Conservation (phyloP, 306 rosid genomes). For the Gynostemma pentaphyllum region DNA sequence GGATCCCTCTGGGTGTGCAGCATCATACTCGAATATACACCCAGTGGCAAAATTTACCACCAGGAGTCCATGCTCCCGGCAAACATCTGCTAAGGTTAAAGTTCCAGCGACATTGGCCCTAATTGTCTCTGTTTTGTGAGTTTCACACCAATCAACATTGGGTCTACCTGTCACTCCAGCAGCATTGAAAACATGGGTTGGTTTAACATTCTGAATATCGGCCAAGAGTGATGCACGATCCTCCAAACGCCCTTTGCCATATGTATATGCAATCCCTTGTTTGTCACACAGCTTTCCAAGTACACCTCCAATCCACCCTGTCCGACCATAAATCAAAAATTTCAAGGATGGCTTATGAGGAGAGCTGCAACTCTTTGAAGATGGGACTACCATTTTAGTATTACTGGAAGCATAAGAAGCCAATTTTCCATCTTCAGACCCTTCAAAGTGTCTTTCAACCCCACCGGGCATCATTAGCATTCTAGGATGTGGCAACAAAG, state of each 20-base stretch:
- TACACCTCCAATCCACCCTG: slow-evolving; percentile 21
- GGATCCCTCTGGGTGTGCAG: slow-evolving; percentile 53
- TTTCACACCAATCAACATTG: slow-evolving; percentile 18
- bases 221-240: slow-evolving; percentile 19
- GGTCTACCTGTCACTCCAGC: slow-evolving; percentile 22
- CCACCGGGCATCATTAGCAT: slow-evolving; percentile 31
- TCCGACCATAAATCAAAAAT: slow-evolving; percentile 35
- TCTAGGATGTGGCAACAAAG: slow-evolving; percentile 46
- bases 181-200: slow-evolving; percentile 46
- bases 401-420: slow-evolving; percentile 11
- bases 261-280: slow-evolving; percentile 29
- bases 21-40: slow-evolving; percentile 55
- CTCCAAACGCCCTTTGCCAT: slow-evolving; percentile 23
- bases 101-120: slow-evolving; percentile 19
- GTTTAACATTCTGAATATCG: slow-evolving; percentile 24
- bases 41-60: slow-evolving; percentile 64
- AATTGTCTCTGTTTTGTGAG: slow-evolving; percentile 25
- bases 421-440: background rate
- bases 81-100: slow-evolving; percentile 32
- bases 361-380: slow-evolving; percentile 8
- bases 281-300: slow-evolving; percentile 28
- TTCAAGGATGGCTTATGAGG: slow-evolving; percentile 14
- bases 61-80: slow-evolving; percentile 52
- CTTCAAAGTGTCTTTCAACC: slow-evolving; percentile 17
- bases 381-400: slow-evolving; percentile 11